A percentile compares a stretch with the other conserved stretches of the same genome.
These are phyloP conservation scores for Tylopilus intermedius DNA, from an alignment of 768 basidiomycete genomes.

Conservation along the genomic window DNA sequence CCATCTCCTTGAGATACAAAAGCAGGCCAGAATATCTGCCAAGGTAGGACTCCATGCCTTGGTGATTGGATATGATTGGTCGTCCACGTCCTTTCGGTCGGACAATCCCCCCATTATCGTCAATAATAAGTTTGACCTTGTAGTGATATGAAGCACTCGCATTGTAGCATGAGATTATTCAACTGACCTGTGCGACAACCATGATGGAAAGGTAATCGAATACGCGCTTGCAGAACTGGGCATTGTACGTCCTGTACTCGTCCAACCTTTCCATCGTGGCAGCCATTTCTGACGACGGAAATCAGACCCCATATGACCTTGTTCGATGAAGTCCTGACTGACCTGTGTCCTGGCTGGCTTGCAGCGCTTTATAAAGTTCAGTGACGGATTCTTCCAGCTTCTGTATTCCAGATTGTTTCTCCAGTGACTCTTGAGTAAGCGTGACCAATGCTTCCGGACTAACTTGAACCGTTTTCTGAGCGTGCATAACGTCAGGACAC, in stretches of 20 bases:
- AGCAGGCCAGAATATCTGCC: conserved; percentile 86
- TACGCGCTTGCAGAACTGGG: conserved; percentile 89
- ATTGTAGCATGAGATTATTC: neutral
- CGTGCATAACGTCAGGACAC: neutral
- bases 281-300: conserved; percentile 69
- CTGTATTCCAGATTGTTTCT: conserved; percentile 70
- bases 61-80: conserved; percentile 56
- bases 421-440: conserved; percentile 85
- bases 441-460: conserved; percentile 66
- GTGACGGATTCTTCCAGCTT: conserved; percentile 77
- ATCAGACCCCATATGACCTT: conserved; percentile 4
- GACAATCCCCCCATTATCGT: conserved; percentile 56
- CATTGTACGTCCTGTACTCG: conserved; percentile 86
- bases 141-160: conserved; percentile 7
- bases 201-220: conserved; percentile 88
- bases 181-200: conserved; percentile 81
- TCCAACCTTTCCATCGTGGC: conserved; percentile 90
- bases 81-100: conserved; percentile 39
- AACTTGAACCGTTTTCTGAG: conserved; percentile 93
- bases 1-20: conserved; percentile 95
- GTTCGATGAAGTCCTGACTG: conserved; percentile 33
- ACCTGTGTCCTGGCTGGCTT: conserved; percentile 88
- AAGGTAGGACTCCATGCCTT: conserved; percentile 73
- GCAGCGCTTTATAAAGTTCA: conserved; percentile 91
- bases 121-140: conserved; percentile 66